phyloP scores from a whole-genome alignment of 2,329 filamentous ascomycete species.

The Phaeosphaeriaceae sp. region DNA sequence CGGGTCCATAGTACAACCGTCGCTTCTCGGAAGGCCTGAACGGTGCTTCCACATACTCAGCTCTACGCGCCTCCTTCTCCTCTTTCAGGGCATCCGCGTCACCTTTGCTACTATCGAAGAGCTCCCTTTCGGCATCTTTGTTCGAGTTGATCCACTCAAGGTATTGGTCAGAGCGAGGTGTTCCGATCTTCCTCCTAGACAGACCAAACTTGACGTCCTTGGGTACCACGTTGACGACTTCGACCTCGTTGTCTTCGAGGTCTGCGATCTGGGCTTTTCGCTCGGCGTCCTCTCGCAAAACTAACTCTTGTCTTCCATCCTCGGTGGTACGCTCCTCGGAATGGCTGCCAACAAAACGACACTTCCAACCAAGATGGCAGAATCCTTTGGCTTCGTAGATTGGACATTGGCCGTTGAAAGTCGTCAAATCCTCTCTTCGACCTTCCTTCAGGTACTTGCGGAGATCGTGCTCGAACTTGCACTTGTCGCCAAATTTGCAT shows the following conservation, averaged over 20 bases:
- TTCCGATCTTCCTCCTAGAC: conserved; percentile 72
- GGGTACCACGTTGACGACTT: conserved; percentile 77
- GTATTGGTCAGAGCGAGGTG: conserved; percentile 77
- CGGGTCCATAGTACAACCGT: conserved; percentile 88
- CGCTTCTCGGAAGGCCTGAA: conserved; percentile 93
- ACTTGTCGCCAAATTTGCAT: conserved; percentile 81
- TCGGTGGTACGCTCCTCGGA: conserved; percentile 78
- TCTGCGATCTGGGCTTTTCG: conserved; percentile 57
- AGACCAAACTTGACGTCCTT: conserved; percentile 76
- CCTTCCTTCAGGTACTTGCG: conserved; percentile 84
- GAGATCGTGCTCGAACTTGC: conserved; percentile 83
- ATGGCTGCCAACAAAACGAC: conserved; percentile 87
- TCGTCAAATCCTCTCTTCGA: conserved; percentile 79
- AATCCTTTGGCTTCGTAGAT: conserved; percentile 77
- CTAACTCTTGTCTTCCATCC: conserved; percentile 83
- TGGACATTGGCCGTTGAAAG: conserved; percentile 80
- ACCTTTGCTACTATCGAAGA: conserved; percentile 44
- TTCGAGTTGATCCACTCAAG: conserved; percentile 78
- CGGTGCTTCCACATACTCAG: conserved; percentile 83
- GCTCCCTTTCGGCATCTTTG: conserved; percentile 46
- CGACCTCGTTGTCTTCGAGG: conserved; percentile 56
- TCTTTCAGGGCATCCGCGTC: conserved; percentile 41
- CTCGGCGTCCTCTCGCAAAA: conserved; percentile 67
- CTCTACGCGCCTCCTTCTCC: conserved; percentile 70
- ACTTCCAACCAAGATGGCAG: conserved; percentile 91